These are phyloP conservation scores for Cytospora chrysosperma DNA, from an alignment of 2,329 filamentous ascomycete species.

Conservation along the genomic window DNA sequence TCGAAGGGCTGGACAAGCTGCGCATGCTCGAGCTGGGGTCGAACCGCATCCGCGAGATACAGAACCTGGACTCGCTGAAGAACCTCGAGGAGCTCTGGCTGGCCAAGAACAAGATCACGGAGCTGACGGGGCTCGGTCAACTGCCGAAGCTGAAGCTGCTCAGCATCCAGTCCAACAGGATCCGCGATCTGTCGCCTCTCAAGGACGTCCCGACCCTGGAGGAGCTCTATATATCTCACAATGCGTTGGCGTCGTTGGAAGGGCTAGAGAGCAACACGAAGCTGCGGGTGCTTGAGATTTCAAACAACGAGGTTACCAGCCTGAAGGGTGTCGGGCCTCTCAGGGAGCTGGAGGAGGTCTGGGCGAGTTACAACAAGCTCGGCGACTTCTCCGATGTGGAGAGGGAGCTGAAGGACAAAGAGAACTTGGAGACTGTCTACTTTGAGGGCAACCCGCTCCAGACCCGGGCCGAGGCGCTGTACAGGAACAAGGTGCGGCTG, in stretches of 20 bases:
- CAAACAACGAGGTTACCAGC: conserved; percentile 78
- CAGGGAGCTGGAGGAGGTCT: conserved; percentile 78
- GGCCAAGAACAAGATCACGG: conserved; percentile 93
- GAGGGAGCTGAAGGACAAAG: conserved; percentile 71
- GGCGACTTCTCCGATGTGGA: conserved; percentile 81
- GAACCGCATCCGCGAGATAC: conserved; percentile 85
- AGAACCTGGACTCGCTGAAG: conserved; percentile 76
- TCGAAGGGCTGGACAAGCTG: conserved; percentile 72
- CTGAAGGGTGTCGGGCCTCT: conserved; percentile 71
- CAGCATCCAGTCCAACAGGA: conserved; percentile 92
- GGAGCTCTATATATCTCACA: conserved; percentile 95
- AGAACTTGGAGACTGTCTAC: conserved; percentile 83
- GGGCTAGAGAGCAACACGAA: conserved; percentile 67
- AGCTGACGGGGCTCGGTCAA: conserved; percentile 72
- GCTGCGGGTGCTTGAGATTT: conserved; percentile 81
- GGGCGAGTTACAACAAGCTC: conserved; percentile 88
- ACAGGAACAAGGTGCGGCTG: conserved; percentile 89
- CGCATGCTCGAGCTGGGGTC: conserved; percentile 87
- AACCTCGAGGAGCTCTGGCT: conserved; percentile 87
- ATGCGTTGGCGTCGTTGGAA: conserved; percentile 74
- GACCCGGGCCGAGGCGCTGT: conserved; percentile 73
- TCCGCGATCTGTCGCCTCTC: conserved; percentile 75
- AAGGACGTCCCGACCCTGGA: conserved; percentile 73
- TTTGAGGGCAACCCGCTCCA: conserved; percentile 95
- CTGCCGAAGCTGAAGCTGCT: conserved; percentile 81